phyloP scores from a whole-genome alignment of 768 basidiomycete genomes.

The Suillus tomentosus region DNA sequence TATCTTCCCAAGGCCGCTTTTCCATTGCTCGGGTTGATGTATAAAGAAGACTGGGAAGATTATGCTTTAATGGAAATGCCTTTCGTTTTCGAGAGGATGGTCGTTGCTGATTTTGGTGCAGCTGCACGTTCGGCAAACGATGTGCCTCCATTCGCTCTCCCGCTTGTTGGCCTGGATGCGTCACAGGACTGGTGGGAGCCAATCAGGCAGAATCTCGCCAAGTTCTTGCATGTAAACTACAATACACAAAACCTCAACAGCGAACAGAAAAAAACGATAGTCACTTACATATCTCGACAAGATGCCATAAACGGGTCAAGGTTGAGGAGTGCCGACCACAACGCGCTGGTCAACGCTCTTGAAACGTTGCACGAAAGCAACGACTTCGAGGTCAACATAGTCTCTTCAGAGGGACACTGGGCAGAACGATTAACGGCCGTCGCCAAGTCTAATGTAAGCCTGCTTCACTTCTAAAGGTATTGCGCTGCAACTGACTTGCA shows the following conservation, averaged over 20 bases:
- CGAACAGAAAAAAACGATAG: constrained; percentile 41
- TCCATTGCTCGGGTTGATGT: constrained; percentile 67
- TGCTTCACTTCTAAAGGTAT: constrained; percentile 13
- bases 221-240: constrained; percentile 42
- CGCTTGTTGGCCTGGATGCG: constrained; percentile 42
- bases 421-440: constrained; percentile 64
- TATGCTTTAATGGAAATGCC: constrained; percentile 67
- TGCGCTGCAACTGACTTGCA: constrained; percentile 9
- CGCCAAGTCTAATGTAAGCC: constrained; percentile 64
- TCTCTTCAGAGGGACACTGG: constrained; percentile 58
- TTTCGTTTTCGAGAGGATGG: constrained; percentile 72
- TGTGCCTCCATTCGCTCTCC: constrained; percentile 38
- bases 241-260: constrained; percentile 19
- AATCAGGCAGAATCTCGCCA: constrained; percentile 43
- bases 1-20: constrained; percentile 74
- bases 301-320: constrained; percentile 50
- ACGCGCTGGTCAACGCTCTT: constrained; percentile 60
- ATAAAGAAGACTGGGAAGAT: constrained; percentile 77
- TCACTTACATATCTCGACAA: constrained; percentile 73
- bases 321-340: constrained; percentile 57
- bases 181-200: constrained; percentile 74
- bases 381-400: constrained; percentile 57
- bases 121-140: constrained; percentile 41
- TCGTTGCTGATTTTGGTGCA: constrained; percentile 77
- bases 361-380: constrained; percentile 48